phyloP scores from a whole-genome alignment of 495 filamentous ascomycete species.

The Lasiosphaeria miniovina region DNA sequence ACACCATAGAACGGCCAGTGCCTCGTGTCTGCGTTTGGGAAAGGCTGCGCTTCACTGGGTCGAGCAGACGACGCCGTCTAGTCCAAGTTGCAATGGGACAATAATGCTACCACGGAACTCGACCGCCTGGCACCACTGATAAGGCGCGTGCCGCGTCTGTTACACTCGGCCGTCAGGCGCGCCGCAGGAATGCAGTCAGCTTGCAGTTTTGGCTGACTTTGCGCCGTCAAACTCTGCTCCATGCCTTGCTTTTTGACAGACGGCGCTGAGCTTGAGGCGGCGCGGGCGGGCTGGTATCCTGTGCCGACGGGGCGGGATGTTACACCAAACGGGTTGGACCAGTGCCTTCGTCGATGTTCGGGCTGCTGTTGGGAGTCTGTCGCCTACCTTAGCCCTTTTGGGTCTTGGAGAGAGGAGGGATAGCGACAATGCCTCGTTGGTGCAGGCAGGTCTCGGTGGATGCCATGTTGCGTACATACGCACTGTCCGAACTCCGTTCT shows the following conservation, averaged over 20 bases:
- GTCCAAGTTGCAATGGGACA: neutral
- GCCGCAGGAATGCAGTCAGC: neutral
- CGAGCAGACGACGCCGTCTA: neutral
- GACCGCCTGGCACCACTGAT: neutral
- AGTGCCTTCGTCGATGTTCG: neutral
- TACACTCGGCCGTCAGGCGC: neutral
- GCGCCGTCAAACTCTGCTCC: neutral
- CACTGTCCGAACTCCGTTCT: too few relatives aligned
- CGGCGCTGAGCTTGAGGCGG: neutral
- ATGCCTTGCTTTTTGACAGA: neutral
- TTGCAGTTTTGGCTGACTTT: neutral
- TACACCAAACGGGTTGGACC: neutral
- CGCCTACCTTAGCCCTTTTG: too few relatives aligned
- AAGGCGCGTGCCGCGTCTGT: neutral
- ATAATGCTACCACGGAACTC: neutral
- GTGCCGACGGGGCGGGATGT: neutral
- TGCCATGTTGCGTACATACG: too few relatives aligned
- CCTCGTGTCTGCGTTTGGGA: neutral
- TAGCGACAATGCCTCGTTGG: too few relatives aligned
- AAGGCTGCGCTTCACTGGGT: neutral
- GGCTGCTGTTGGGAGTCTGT: neutral
- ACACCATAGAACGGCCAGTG: neutral
- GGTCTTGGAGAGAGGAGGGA: too few relatives aligned
- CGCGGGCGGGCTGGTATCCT: neutral
- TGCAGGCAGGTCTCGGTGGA: too few relatives aligned